phyloP scores from a whole-genome alignment of 495 filamentous ascomycete species.

The Penicillium daleae region DNA sequence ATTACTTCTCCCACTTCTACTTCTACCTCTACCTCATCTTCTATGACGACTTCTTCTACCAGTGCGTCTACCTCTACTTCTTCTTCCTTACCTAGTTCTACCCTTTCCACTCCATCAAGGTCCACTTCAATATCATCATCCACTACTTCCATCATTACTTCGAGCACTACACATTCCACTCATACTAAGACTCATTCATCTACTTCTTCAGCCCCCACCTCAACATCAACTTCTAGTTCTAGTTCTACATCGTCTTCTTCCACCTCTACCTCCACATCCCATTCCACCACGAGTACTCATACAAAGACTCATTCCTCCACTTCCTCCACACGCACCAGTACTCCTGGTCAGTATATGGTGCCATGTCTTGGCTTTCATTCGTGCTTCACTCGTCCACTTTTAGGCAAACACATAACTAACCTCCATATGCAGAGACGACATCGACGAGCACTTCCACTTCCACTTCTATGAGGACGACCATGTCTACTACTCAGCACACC shows the following conservation, averaged over 20 bases:
- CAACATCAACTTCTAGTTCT: constrained; percentile 7
- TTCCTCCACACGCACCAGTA: constrained; percentile 20
- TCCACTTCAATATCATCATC: neutral
- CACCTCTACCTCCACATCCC: constrained; percentile 2
- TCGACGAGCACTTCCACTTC: constrained; percentile 16
- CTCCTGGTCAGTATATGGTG: constrained; percentile 25
- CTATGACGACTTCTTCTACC: constrained; percentile 24
- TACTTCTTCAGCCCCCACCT: constrained; percentile 10
- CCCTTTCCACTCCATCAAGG: neutral
- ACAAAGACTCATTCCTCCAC: constrained; percentile 6
- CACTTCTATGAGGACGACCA: constrained; percentile 19
- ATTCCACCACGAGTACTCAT: neutral
- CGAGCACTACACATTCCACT: constrained; percentile 8
- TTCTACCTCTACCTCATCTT: constrained; percentile 31
- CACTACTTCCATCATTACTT: constrained; percentile 12
- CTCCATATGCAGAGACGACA: neutral
- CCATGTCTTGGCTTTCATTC: constrained; percentile 16
- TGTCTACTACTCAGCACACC: constrained; percentile 22
- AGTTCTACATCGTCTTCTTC: constrained; percentile 11
- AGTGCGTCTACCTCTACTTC: constrained; percentile 22
- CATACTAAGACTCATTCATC: constrained; percentile 15
- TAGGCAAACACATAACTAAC: neutral
- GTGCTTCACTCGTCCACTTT: neutral
- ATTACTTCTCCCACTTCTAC: constrained; percentile 24
- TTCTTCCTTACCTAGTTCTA: constrained; percentile 11